Evolutionary conservation across 768 basidiomycete genomes (phyloP).

Genomic region (Macrolepiota dolichaula): DNA sequence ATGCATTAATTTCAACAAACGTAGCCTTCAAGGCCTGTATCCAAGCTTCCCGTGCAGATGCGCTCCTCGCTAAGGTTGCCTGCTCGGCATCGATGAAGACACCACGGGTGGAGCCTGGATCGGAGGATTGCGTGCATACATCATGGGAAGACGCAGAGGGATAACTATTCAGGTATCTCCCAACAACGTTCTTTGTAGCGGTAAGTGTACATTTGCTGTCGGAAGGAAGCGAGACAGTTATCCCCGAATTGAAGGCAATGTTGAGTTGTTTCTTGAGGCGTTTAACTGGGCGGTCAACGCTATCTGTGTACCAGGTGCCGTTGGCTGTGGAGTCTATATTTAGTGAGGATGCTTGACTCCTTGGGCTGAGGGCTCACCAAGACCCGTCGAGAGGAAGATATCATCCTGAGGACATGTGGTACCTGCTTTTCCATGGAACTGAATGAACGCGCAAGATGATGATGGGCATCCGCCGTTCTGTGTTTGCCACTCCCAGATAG

Average conservation of each 20-base stretch:
- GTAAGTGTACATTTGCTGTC: constrained; percentile 33
- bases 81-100: constrained; percentile 44
- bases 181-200: constrained; percentile 43
- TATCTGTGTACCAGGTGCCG: constrained; percentile 35
- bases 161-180: constrained; percentile 41
- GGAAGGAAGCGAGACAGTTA: constrained; percentile 35
- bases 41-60: constrained; percentile 29
- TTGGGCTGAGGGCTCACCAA: constrained; percentile 27
- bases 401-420: constrained; percentile 35
- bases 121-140: constrained; percentile 21
- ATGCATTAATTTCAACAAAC: constrained; percentile 17
- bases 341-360: neutral
- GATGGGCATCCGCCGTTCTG: constrained; percentile 33
- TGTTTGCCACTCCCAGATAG: constrained; percentile 38
- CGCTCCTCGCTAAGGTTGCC: constrained; percentile 20
- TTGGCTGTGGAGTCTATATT: constrained; percentile 15
- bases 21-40: constrained; percentile 27
- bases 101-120: constrained; percentile 18
- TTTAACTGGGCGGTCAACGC: constrained; percentile 30
- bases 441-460: constrained; percentile 39
- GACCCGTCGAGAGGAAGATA: constrained; percentile 43
- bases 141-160: constrained; percentile 25
- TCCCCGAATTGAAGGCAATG: constrained; percentile 20
- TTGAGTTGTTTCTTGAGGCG: constrained; percentile 29
- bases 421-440: constrained; percentile 43